phyloP scores from a whole-genome alignment of 805 yeast species.

The Hanseniaspora mollemarum region DNA sequence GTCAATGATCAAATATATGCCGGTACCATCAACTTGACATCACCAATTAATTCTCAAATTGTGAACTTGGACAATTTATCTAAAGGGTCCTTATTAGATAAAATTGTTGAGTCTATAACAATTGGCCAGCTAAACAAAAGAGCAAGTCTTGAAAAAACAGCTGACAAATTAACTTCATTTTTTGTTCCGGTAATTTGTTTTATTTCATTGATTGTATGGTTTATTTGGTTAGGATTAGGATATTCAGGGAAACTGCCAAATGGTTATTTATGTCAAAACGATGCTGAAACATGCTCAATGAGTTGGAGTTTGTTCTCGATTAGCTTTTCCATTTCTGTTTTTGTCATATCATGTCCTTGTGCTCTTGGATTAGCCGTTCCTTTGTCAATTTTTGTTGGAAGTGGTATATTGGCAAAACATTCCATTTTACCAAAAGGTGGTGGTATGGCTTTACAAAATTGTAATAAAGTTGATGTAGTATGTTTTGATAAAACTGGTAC shows the following conservation, averaged over 20 bases:
- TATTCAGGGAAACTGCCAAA: constrained; percentile 43
- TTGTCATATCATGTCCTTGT: constrained; percentile 78
- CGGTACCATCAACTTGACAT: constrained; percentile 51
- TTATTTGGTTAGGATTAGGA: constrained; percentile 55
- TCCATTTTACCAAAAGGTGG: constrained; percentile 73
- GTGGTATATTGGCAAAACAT: constrained; percentile 65
- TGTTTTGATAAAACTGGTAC: constrained; percentile 79
- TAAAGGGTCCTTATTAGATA: constrained; percentile 53
- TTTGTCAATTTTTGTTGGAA: constrained; percentile 68
- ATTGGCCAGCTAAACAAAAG: constrained; percentile 64
- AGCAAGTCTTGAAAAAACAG: constrained; percentile 53
- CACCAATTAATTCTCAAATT: constrained; percentile 8
- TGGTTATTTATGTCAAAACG: constrained; percentile 46
- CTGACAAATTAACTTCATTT: constrained; percentile 55
- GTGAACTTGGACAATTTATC: constrained; percentile 6
- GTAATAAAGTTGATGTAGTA: constrained; percentile 47
- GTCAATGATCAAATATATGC: constrained; percentile 60
- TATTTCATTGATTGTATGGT: constrained; percentile 53
- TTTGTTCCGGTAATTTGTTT: constrained; percentile 61
- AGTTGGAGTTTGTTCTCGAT: constrained; percentile 68
- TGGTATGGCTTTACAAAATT: constrained; percentile 73
- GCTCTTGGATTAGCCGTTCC: constrained; percentile 81
- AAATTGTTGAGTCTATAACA: constrained; percentile 56
- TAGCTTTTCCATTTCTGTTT: constrained; percentile 65
- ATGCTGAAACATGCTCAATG: constrained; percentile 34